phyloP scores from a whole-genome alignment of 2,329 filamentous ascomycete genomes.

The Neofusicoccum ribis region DNA sequence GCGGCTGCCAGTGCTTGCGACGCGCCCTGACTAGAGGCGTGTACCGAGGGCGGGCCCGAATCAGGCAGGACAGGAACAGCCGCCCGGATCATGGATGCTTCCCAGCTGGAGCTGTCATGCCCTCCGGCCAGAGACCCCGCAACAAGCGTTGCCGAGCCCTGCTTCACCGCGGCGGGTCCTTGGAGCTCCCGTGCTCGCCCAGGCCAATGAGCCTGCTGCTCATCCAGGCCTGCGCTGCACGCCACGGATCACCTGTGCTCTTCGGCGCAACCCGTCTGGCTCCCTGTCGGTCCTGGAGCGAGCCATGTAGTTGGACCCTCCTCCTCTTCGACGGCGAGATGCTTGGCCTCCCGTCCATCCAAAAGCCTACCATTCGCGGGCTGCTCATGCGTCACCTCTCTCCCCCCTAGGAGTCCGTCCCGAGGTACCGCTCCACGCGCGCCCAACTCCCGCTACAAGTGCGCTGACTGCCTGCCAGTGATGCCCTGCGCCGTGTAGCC shows the following conservation, averaged over 20 bases:
- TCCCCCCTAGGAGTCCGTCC: slow-evolving; percentile 38
- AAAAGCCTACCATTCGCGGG: slow-evolving; percentile 39
- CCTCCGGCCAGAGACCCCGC: slow-evolving; percentile 35
- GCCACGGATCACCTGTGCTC: slow-evolving; percentile 40
- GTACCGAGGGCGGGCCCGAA: slow-evolving; percentile 12
- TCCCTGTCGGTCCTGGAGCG: slow-evolving; percentile 27
- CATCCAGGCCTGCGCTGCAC: slow-evolving; percentile 36
- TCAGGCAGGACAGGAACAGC: slow-evolving; percentile 20
- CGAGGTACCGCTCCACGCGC: slow-evolving; percentile 37
- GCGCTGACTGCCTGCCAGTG: slow-evolving; percentile 2
- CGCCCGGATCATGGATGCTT: slow-evolving; percentile 20
- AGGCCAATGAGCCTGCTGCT: slow-evolving; percentile 37
- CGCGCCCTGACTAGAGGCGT: slow-evolving; percentile 26
- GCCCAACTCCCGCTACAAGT: not conserved
- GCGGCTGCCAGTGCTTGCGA: slow-evolving; percentile 33
- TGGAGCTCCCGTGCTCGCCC: slow-evolving; percentile 39
- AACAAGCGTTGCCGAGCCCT: slow-evolving; percentile 46
- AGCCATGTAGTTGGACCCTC: slow-evolving; percentile 17
- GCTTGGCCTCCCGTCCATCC: slow-evolving; percentile 31
- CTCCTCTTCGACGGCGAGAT: slow-evolving; percentile 8
- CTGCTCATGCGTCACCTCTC: slow-evolving; percentile 34
- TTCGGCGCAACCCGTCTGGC: slow-evolving; percentile 37
- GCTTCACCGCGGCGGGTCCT: slow-evolving; percentile 37
- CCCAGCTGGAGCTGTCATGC: slow-evolving; percentile 16
- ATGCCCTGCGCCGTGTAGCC: slow-evolving; percentile 17